phyloP scores from a whole-genome alignment of 176 grass and related monocot genomes.

The Lolium perenne region DNA sequence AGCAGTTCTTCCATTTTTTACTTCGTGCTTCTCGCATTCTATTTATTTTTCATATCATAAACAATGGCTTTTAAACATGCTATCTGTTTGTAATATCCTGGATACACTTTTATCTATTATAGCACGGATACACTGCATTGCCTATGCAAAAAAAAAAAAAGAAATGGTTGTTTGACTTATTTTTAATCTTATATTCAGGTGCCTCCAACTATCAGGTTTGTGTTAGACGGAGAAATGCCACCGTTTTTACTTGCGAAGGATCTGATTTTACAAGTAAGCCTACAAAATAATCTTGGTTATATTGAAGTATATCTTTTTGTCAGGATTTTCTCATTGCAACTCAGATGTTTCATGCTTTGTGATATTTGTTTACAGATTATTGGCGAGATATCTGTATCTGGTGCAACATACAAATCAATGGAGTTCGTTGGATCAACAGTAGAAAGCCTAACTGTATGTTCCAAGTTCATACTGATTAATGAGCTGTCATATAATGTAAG shows the following conservation, averaged over 20 bases:
- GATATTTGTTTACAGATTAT: constrained; percentile 71
- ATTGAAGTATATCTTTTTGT: neutral
- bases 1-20: neutral
- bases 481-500: neutral
- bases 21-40: neutral
- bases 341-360: neutral
- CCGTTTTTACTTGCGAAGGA: constrained; percentile 94
- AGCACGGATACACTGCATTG: neutral
- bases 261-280: constrained; percentile 96
- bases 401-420: constrained; percentile 96
- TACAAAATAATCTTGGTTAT: constrained; percentile 8
- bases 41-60: neutral
- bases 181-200: constrained; percentile 62
- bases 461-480: constrained; percentile 11
- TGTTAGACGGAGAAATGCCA: constrained; percentile 96
- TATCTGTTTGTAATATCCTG: neutral
- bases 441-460: constrained; percentile 71
- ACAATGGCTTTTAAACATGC: neutral
- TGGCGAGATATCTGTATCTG: constrained; percentile 85
- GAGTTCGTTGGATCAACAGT: constrained; percentile 81
- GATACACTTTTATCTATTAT: neutral
- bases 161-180: constrained; percentile 43
- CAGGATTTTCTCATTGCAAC: constrained; percentile 12
- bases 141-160: neutral
- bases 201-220: constrained; percentile 82